Base-by-base conservation (phyloP, 768 basidiomycete genomes). In the Leccinum pellstonianum region DNA sequence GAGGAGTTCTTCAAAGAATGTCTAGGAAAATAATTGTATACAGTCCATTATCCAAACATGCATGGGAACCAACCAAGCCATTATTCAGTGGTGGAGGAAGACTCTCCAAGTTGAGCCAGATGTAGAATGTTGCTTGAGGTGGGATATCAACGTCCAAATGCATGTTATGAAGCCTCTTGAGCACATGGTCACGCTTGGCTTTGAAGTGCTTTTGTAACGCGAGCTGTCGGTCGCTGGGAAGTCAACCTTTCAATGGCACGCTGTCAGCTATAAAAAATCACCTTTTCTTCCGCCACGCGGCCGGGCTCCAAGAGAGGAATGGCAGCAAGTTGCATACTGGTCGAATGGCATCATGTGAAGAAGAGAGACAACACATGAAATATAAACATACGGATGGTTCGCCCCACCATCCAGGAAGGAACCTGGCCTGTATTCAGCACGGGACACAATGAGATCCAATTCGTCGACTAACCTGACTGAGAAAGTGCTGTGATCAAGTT, bases 351-450 rank as follows among this genome's bases (percentile, higher is more conserved):
- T 31, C 35, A 4, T 56, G 21, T 23, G 43, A 46, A 17, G 35
- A 55, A 25, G 27, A 23, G 7, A 51, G 19, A 51, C 2, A 21
- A 35, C 37, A 35, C 27, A 33, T 21, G 38, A 43, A 51, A 53
- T 27, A 47, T 48, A 46, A 7, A 75, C 89, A 70, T 73, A 93
- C 88, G 93, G 91, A 72, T 95, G 94, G 68, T 93, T 94, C 4
- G 93, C 93, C 58, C 95, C 95, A 17, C 95, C 95, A 67, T 98
- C 95, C 57, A 98, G 77, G 85, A 94, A 97, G 9, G 91, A 50
- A 4, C 90, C 88, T 78, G 51, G 10, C 41, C 12, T 41, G 2
- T 10, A 31, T 46, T 59, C 51, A 64, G 63, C 12, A 56, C 27
- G n/a, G 31, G 19, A 47, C 12, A 12, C 25, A 6, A 14, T 25